Conservation (phyloP, 2,329 filamentous ascomycete species). For the Neocatenulostroma microsporum region DNA sequence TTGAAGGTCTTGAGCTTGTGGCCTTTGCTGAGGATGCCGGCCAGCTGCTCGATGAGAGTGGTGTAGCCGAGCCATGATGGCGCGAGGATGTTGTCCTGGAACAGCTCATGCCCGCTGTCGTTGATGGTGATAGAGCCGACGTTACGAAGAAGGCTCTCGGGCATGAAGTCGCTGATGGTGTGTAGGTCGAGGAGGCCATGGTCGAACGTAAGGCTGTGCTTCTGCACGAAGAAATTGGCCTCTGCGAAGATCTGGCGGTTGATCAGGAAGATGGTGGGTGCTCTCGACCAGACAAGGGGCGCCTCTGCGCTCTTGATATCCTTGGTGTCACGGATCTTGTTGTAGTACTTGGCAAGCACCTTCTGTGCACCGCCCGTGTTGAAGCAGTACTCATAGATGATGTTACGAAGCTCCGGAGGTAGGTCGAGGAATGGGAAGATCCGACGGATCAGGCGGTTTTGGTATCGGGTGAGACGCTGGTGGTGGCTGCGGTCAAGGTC, state of each 20-base stretch:
- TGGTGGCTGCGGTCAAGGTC: slow-evolving; percentile 7
- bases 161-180: slow-evolving; percentile 16
- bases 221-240: slow-evolving; percentile 20
- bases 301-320: slow-evolving; percentile 3
- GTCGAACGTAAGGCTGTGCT: slow-evolving; percentile 21
- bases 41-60: slow-evolving; percentile 18
- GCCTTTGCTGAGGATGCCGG: slow-evolving; percentile 14
- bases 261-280: slow-evolving; percentile 28
- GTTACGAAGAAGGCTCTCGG: slow-evolving; percentile 17
- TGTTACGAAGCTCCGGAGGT: slow-evolving; percentile 21
- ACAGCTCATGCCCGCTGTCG: slow-evolving; percentile 69
- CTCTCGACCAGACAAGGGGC: slow-evolving; percentile 12
- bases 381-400: slow-evolving; percentile 19
- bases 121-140: slow-evolving; percentile 60
- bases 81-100: slow-evolving; percentile 32
- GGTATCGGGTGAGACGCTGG: slow-evolving; percentile 16
- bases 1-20: slow-evolving; percentile 26
- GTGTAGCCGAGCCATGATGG: slow-evolving; percentile 24
- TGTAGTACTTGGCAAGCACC: slow-evolving; percentile 18
- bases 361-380: slow-evolving; percentile 12
- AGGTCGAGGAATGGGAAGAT: slow-evolving; percentile 23
- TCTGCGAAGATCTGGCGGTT: slow-evolving; percentile 30
- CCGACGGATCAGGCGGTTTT: slow-evolving; percentile 12
- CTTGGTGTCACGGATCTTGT: slow-evolving; percentile 8
- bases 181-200: slow-evolving; percentile 24